Evolutionary conservation across 2,329 filamentous ascomycete species (phyloP).

Genomic region (Epichloe festucae): DNA sequence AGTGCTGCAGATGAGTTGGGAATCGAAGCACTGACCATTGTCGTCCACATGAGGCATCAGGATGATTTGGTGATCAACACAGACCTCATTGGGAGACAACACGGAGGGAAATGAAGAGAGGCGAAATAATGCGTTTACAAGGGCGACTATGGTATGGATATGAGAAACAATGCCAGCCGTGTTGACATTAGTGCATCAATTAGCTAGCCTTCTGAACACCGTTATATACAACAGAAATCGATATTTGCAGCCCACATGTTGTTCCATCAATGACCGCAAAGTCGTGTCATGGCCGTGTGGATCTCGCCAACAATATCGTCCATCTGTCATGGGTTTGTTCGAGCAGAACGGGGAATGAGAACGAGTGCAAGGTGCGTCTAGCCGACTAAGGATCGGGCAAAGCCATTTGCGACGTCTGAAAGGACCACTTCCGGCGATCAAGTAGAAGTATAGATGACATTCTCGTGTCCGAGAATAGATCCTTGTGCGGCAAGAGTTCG

Average conservation of each 20-base stretch:
- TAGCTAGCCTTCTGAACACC: not conserved
- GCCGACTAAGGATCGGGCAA: not conserved
- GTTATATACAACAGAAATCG: too few relatives aligned
- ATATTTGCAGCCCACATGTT: too few relatives aligned
- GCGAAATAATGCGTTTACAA: not conserved
- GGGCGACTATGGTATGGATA: too few relatives aligned
- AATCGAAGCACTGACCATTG: conserved; percentile 36
- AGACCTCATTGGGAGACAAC: conserved; percentile 15
- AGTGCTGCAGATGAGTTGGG: conserved; percentile 21
- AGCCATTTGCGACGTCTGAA: not conserved
- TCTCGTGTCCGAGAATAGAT: too few relatives aligned
- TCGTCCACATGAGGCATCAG: conserved; percentile 35
- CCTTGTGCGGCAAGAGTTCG: too few relatives aligned
- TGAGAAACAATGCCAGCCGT: too few relatives aligned
- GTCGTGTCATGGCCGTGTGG: too few relatives aligned
- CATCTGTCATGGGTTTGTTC: not conserved
- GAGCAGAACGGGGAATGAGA: not conserved
- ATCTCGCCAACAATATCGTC: too few relatives aligned
- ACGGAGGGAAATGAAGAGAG: not conserved
- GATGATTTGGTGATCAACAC: conserved; percentile 41
- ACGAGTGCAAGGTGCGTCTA: not conserved
- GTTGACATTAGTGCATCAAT: not conserved
- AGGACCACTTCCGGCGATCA: too few relatives aligned
- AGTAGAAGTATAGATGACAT: too few relatives aligned
- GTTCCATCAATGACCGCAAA: too few relatives aligned